Evolutionary conservation across 164 flowering plant genomes (phyloP).

Genomic region (Echeveria elegans): DNA sequence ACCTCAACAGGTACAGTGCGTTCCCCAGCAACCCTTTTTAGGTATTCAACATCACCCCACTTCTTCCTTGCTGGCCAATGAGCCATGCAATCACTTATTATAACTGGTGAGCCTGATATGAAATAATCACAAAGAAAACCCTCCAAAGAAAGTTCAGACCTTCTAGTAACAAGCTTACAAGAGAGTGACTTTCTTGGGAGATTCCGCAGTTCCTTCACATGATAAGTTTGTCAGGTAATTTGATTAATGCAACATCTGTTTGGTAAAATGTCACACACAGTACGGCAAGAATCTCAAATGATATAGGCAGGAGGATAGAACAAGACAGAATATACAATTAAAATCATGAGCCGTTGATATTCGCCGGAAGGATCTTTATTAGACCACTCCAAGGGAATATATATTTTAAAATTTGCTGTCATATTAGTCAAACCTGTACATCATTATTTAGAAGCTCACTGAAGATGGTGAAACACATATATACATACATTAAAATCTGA

Average conservation of each 20-base stretch:
- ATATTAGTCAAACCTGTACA: too few relatives aligned
- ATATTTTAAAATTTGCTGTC: not conserved
- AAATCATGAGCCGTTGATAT: too few relatives aligned
- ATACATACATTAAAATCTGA: not conserved
- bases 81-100: conserved; percentile 68
- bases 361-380: not conserved
- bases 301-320: not conserved
- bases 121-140: conserved; percentile 66
- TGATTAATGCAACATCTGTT: not conserved
- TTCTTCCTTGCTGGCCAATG: conserved; percentile 85
- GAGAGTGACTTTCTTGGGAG: conserved; percentile 66
- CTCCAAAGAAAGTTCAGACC: conserved; percentile 68
- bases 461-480: not conserved
- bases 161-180: conserved; percentile 46
- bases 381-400: not conserved
- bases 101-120: conserved; percentile 61
- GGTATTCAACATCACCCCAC: conserved; percentile 79
- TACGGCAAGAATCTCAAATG: not conserved
- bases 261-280: not conserved
- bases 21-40: conserved; percentile 73
- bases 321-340: too few relatives aligned
- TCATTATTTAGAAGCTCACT: not conserved
- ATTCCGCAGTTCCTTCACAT: conserved; percentile 35
- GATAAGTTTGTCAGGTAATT: not conserved
- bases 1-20: conserved; percentile 99